Conservation (phyloP, 176 grass and related monocot genomes). For the Bromus sterilis region DNA sequence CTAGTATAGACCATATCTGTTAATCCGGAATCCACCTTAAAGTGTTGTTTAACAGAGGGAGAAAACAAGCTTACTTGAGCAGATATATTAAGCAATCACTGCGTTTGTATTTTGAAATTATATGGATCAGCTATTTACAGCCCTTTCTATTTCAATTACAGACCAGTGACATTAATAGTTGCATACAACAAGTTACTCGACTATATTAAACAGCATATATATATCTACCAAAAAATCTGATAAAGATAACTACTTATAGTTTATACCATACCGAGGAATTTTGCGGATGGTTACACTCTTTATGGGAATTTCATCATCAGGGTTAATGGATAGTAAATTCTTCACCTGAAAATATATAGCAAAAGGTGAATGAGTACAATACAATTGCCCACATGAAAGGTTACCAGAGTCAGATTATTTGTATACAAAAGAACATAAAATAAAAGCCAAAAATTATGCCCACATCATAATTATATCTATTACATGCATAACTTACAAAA, state of each 20-base stretch:
- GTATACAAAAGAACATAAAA: not conserved
- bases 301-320: constrained; percentile 60
- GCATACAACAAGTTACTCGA: not conserved
- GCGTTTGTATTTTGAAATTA: not conserved
- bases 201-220: not conserved
- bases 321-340: constrained; percentile 66
- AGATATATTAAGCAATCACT: not conserved
- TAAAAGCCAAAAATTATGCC: not conserved
- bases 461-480: not conserved
- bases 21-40: not conserved
- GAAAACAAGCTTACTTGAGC: not conserved
- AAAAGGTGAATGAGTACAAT: not conserved
- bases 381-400: not conserved
- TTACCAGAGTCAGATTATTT: not conserved
- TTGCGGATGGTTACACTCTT: constrained; percentile 81
- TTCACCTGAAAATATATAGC: constrained; percentile 67
- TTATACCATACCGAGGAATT: constrained; percentile 64
- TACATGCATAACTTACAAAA: not conserved
- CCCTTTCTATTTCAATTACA: too few species aligned
- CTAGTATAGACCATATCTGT: not conserved
- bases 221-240: not conserved
- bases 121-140: not conserved
- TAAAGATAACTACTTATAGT: not conserved
- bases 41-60: not conserved
- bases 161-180: too few species aligned